A percentile compares a stretch with the other conserved stretches of the same genome.
phyloP scores from a whole-genome alignment of 2,329 filamentous ascomycete genomes.

The Emmonsiellopsis sp. region DNA sequence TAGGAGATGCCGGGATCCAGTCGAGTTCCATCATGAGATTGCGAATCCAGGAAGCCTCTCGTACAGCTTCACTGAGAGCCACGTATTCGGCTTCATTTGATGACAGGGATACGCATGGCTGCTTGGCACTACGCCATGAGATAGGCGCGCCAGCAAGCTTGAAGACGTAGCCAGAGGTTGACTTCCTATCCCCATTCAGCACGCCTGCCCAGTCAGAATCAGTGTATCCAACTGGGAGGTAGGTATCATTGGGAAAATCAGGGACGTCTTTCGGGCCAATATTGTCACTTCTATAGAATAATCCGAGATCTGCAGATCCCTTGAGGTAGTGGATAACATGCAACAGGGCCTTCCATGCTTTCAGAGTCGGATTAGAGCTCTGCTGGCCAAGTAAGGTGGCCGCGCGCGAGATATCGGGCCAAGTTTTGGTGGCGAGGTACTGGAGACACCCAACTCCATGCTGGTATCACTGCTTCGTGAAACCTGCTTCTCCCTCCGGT shows the following conservation, averaged over 20 bases:
- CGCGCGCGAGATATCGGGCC: background rate
- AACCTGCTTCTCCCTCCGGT: background rate
- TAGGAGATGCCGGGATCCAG: background rate
- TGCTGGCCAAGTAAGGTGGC: background rate
- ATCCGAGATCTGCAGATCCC: background rate
- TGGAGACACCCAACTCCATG: background rate
- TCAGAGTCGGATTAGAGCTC: background rate
- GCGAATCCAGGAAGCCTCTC: conserved; percentile 4
- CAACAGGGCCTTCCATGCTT: background rate
- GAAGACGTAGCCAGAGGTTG: conserved; percentile 8
- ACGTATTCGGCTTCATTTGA: conserved; percentile 14
- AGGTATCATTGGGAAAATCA: too few relatives aligned
- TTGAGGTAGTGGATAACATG: background rate
- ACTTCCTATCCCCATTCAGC: background rate
- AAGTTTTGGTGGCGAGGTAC: background rate
- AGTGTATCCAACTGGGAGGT: background rate
- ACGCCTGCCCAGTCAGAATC: background rate
- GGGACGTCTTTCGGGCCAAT: too few relatives aligned
- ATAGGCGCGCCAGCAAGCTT: conserved; percentile 4
- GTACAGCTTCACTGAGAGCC: conserved; percentile 1
- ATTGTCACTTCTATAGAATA: background rate
- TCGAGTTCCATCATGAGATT: conserved; percentile 9
- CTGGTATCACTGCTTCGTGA: background rate
- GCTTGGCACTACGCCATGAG: conserved; percentile 7
- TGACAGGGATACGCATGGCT: conserved; percentile 8